These are phyloP conservation scores for Ascocoryne sarcoides DNA, from an alignment of 2,329 filamentous ascomycete species.

Conservation along the genomic window DNA sequence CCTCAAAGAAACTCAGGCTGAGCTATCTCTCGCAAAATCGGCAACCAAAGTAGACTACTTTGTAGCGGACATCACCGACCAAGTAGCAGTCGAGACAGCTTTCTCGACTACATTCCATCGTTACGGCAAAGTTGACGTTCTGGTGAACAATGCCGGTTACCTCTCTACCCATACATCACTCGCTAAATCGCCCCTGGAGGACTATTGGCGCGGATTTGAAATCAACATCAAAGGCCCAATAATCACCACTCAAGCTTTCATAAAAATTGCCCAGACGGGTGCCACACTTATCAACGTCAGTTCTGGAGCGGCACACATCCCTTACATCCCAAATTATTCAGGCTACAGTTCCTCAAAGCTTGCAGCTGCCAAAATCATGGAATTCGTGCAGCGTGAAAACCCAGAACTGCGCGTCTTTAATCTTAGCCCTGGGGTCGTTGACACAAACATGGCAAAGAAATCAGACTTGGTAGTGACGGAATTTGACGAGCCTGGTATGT, in stretches of 20 bases:
- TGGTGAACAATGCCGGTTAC: constrained; percentile 8
- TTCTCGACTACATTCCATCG: not conserved
- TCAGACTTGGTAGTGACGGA: too few species aligned
- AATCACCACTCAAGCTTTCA: not conserved
- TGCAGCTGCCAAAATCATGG: constrained; percentile 33
- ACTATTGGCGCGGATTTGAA: constrained; percentile 5
- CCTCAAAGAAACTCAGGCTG: not conserved
- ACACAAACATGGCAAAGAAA: constrained; percentile 6
- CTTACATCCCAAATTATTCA: constrained; percentile 24
- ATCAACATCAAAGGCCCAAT: constrained; percentile 5
- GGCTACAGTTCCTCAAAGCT: constrained; percentile 37
- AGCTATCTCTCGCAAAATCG: not conserved
- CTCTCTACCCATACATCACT: constrained; percentile 2
- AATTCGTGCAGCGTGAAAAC: constrained; percentile 35
- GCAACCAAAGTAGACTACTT: not conserved
- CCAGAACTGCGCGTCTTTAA: constrained; percentile 32
- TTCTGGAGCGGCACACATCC: constrained; percentile 9
- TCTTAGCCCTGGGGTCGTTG: constrained; percentile 34
- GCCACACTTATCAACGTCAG: constrained; percentile 10
- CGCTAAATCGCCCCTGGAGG: constrained; percentile 1
- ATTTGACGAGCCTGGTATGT: too few species aligned
- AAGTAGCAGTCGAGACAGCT: not conserved
- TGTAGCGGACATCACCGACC: constrained; percentile 1
- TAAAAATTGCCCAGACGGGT: not conserved
- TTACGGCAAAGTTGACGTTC: not conserved